Evolutionary conservation across 495 filamentous ascomycete species (phyloP).

Genomic region (Lasiosphaeria miniovina): DNA sequence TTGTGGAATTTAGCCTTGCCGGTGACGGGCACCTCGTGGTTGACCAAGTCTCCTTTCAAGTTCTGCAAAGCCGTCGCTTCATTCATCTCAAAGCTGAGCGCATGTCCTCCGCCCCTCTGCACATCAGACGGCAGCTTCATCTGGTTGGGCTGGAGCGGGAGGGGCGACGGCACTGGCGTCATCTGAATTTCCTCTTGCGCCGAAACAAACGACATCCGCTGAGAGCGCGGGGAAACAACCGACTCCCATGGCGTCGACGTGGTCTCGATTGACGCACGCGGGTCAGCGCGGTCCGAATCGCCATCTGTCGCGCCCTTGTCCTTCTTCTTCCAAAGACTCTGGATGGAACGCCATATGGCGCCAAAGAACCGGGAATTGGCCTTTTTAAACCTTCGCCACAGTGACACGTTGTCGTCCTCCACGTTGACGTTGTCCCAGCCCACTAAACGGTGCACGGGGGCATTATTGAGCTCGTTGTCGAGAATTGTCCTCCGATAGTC

Average conservation of each 20-base stretch:
- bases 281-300: slow-evolving; percentile 31
- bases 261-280: slow-evolving; percentile 67
- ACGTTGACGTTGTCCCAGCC: slow-evolving; percentile 95
- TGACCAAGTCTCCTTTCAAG: slow-evolving; percentile 48
- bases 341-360: slow-evolving; percentile 48
- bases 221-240: slow-evolving; percentile 49
- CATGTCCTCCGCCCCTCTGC: slow-evolving; percentile 34
- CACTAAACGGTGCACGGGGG: slow-evolving; percentile 82
- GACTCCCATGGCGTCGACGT: slow-evolving; percentile 56
- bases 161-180: slow-evolving; percentile 88
- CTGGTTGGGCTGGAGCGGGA: slow-evolving; percentile 43
- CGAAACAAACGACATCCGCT: slow-evolving; percentile 59
- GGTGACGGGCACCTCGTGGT: slow-evolving; percentile 37
- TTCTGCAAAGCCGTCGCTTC: slow-evolving; percentile 49
- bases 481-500: slow-evolving; percentile 91
- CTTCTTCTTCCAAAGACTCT: slow-evolving; percentile 44
- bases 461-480: slow-evolving; percentile 95
- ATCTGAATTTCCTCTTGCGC: slow-evolving; percentile 73
- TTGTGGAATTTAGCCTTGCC: slow-evolving; percentile 74
- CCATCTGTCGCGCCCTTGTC: slow-evolving; percentile 34
- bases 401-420: slow-evolving; percentile 74
- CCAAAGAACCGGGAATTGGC: slow-evolving; percentile 66
- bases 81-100: slow-evolving; percentile 54
- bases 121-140: slow-evolving; percentile 29
- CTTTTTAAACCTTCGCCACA: slow-evolving; percentile 93